Evolutionary conservation across 495 filamentous ascomycete species (phyloP).

Genomic region (Penicillium desertorum): DNA sequence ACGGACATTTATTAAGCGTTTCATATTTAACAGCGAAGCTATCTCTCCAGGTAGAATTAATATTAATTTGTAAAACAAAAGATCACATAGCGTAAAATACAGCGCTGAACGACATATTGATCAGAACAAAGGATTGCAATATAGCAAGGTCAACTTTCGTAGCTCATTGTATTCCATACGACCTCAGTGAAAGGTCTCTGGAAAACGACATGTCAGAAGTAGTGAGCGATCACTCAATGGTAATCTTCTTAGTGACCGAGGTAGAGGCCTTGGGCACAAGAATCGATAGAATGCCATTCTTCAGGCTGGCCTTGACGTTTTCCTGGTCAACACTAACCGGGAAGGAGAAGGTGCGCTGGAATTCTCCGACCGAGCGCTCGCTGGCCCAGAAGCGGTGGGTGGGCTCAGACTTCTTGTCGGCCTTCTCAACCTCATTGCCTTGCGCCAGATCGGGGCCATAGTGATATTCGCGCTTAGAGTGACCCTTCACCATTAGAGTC

Average conservation of each 20-base stretch:
- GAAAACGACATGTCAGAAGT: too few species aligned
- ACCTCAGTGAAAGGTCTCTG: too few species aligned
- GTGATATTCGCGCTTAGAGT: conserved; percentile 47
- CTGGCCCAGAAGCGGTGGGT: conserved; percentile 72
- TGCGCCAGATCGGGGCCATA: conserved; percentile 51
- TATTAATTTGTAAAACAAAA: too few species aligned
- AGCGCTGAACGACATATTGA: too few species aligned
- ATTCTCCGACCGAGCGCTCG: conserved; percentile 81
- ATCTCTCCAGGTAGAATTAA: too few species aligned
- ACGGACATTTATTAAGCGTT: too few species aligned
- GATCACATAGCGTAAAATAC: too few species aligned
- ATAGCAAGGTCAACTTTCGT: too few species aligned
- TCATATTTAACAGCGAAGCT: too few species aligned
- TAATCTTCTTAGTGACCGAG: conserved; percentile 52
- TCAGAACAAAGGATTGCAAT: too few species aligned
- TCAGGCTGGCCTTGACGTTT: conserved; percentile 69
- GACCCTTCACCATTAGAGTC: conserved; percentile 75
- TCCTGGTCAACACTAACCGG: conserved; percentile 75
- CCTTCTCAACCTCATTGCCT: conserved; percentile 38
- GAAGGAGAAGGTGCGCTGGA: conserved; percentile 81
- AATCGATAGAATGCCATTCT: conserved; percentile 74
- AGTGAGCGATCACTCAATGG: conserved; percentile 51
- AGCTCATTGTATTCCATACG: too few species aligned
- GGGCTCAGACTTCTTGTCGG: conserved; percentile 24
- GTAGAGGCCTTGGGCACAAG: conserved; percentile 75